Evolutionary conservation across 2,329 filamentous ascomycete genomes (phyloP), one percentile per base, ranked within the genome.

Genomic region (Trichophyton simii): DNA sequence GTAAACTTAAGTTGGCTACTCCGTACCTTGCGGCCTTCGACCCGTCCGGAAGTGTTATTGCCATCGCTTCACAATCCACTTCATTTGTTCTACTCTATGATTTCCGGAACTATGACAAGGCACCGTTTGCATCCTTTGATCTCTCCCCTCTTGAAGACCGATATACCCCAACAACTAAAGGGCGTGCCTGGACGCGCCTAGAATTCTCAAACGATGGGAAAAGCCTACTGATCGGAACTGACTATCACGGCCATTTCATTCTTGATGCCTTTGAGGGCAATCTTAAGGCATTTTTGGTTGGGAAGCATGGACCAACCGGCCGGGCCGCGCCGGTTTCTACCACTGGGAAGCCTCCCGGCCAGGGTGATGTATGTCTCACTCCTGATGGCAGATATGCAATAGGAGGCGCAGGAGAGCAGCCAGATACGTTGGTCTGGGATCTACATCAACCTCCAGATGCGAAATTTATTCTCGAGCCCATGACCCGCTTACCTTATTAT

Each of bases 131-230:
- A 9, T 88, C 83, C 7, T 94, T 97, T 69, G 92, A 97, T 69
- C 78, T 97, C 71, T 76, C 69, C 63, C 75, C 69, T 68, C 73
- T 79, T 4, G 82, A 86, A 57, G 84, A 87, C 66, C 71, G 74
- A 68, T 80, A 72, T 64, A 81, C 73, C 44, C 76, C 73, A 57
- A 79, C 76, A 52, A 80, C 75, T 57, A 78, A 76, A 31, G 76
- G 76, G 41, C 70, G 75, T 52, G 74, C 72, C 66, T 99, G 94
- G 94, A 94, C 89, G 1, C 91, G 88, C 67, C 80, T 99, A 48
- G 91, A 96, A 68, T 97, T 99, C 72, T 94, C 89, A 62, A 99
- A 99, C 69, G 94, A 99, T 69, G 94, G 94, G 18, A 95, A 95
- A 70, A 84, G 84, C 63, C 76, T 99, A 57, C 80, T 99, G 3